Evolutionary conservation across 1,284 basidiomycete species (phyloP), one percentile per base, ranked within the genome.

Genomic region (Cerrena zonata): DNA sequence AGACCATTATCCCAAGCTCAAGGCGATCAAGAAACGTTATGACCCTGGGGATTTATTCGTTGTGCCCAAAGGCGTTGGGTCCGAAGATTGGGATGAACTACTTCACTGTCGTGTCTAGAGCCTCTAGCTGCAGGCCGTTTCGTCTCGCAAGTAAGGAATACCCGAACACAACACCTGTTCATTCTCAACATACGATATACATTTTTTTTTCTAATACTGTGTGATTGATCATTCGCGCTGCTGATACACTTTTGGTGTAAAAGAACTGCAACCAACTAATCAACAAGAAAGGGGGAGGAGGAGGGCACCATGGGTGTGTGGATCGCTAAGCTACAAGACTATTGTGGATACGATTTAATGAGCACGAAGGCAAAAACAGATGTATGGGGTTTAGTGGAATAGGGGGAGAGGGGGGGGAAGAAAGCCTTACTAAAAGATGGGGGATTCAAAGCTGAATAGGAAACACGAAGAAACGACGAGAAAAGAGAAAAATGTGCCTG

Each of bases 31-130:
- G 58, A 48, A 59, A 10, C 67, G 58, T 47, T 74, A 75, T 52
- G 76, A 79, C 56, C 69, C 72, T 0, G 48, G 63, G 15, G 65
- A 64, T 36, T 52, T 78, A 18, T 78, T 78, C 56, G 58, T 73
- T 19, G 72, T 76, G 10, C 52, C 59, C 0, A 61, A 66, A 34
- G 76, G 76, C 1, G 73, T 77, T 13, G 73, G 74, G 1, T 74
- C 71, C 2, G 72, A 78, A 18, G 61, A 65, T 2, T 69, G 63
- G 65, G 64, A 66, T 27, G 49, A 50, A n/a, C 49, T 58, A 2
- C 38, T 67, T 46, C 57, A 58, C 1, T 66, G 65, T 49, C 30
- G 30, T n/a, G n/a, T n/a, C n/a, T n/a, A n/a, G n/a, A n/a, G n/a
- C n/a, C n/a, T n/a, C n/a, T n/a, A n/a, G n/a, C n/a, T n/a, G n/a